A percentile compares a stretch with the other conserved stretches of the same genome.
Conservation (phyloP, 2,329 filamentous ascomycete genomes). For the Ophiostoma triangulosporum region DNA sequence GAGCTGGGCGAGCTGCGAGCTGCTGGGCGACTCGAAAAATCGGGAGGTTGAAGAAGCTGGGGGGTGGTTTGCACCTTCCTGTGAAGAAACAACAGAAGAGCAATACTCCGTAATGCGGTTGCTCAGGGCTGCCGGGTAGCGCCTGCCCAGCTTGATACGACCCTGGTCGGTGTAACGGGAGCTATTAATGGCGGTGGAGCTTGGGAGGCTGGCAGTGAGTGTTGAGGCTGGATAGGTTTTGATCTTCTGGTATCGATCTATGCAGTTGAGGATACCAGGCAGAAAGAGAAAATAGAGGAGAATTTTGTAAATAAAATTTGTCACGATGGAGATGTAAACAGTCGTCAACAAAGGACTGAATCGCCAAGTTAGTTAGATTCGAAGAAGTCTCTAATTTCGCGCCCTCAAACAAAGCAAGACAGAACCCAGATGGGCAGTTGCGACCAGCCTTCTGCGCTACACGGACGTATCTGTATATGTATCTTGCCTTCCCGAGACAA, state of each 20-base stretch:
- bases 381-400: neutral
- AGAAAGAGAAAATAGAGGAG: too few species aligned
- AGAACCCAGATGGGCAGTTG: neutral
- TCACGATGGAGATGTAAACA: neutral
- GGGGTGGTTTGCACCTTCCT: conserved; percentile 5
- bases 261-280: too few species aligned
- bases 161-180: conserved; percentile 8
- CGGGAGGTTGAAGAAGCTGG: conserved; percentile 11
- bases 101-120: neutral
- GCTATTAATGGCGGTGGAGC: conserved; percentile 10
- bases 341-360: too few species aligned
- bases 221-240: neutral
- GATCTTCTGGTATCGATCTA: neutral
- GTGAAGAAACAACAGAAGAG: neutral
- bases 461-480: neutral
- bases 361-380: too few species aligned
- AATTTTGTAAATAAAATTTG: too few species aligned
- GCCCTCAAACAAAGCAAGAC: neutral
- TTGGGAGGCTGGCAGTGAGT: conserved; percentile 4
- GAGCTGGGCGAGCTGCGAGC: conserved; percentile 1
- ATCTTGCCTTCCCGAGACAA: neutral
- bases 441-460: neutral
- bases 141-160: conserved; percentile 6
- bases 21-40: conserved; percentile 6
- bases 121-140: conserved; percentile 1